phyloP scores from a whole-genome alignment of 2,329 filamentous ascomycete genomes.

The Penicillium freii region DNA sequence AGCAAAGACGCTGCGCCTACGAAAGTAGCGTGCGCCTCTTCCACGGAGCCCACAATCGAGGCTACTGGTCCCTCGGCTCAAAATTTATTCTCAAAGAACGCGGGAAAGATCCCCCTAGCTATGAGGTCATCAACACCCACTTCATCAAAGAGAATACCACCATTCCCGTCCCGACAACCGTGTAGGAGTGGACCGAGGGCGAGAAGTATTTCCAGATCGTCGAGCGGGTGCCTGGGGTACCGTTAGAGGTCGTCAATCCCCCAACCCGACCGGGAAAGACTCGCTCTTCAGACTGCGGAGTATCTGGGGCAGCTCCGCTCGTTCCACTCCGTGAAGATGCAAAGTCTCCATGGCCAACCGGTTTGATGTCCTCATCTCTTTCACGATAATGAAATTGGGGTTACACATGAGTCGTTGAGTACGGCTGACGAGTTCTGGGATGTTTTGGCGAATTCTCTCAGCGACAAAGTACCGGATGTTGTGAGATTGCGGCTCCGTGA shows the following conservation, averaged over 20 bases:
- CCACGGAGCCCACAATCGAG: neutral
- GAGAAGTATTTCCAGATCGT: constrained; percentile 3
- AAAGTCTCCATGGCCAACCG: constrained; percentile 13
- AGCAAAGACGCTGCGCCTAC: neutral
- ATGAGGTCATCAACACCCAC: constrained; percentile 9
- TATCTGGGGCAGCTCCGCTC: constrained; percentile 7
- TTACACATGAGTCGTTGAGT: constrained; percentile 11
- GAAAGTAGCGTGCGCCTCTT: constrained; percentile 8
- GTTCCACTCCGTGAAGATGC: constrained; percentile 16
- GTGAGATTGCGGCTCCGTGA: constrained; percentile 12
- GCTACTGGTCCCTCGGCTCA: constrained; percentile 4
- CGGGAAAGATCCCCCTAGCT: neutral
- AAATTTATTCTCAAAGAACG: constrained; percentile 12
- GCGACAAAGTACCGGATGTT: constrained; percentile 9
- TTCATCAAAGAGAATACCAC: constrained; percentile 1
- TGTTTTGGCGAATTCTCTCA: neutral
- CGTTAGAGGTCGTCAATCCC: constrained; percentile 7
- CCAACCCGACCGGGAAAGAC: neutral
- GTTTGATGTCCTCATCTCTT: constrained; percentile 17
- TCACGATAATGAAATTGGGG: neutral
- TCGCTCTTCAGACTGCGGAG: neutral
- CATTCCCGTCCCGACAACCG: neutral
- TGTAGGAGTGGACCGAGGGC: constrained; percentile 5
- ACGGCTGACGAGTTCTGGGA: constrained; percentile 17
- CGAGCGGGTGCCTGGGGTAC: constrained; percentile 8